phyloP scores from a whole-genome alignment of 179 eudicot genomes.

The Silene coronaria region DNA sequence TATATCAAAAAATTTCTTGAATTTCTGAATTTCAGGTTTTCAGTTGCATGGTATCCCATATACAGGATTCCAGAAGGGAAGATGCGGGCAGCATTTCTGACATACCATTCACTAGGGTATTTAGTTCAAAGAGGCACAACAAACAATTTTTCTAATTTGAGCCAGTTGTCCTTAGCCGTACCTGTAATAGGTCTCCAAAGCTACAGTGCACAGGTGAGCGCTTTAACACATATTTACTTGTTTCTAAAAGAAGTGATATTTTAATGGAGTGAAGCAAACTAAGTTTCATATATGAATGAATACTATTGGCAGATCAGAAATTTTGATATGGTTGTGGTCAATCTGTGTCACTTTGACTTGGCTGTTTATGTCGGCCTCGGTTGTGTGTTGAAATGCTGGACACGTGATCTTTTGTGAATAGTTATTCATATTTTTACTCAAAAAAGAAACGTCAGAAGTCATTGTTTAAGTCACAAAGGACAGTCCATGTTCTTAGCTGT shows the following conservation, averaged over 20 bases:
- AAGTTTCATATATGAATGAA: not conserved
- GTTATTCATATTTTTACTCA: not conserved
- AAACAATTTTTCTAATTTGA: constrained; percentile 19
- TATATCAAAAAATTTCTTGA: not conserved
- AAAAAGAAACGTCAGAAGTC: not conserved
- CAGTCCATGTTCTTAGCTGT: not conserved
- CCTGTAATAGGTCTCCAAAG: constrained; percentile 51
- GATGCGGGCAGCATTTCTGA: constrained; percentile 50
- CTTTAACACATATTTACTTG: not conserved
- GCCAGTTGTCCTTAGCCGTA: constrained; percentile 25
- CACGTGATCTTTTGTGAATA: not conserved
- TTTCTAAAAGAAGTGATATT: not conserved
- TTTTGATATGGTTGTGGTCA: not conserved
- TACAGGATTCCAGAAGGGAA: constrained; percentile 54
- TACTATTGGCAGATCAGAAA: not conserved
- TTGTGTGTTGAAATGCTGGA: not conserved
- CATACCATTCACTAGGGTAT: constrained; percentile 54
- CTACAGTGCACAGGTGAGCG: constrained; percentile 47
- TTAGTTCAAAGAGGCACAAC: constrained; percentile 23
- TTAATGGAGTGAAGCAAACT: not conserved
- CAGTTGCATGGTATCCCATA: constrained; percentile 63
- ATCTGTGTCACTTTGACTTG: not conserved
- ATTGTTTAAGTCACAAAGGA: no score
- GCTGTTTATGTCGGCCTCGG: not conserved
- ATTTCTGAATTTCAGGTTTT: constrained; percentile 39